phyloP scores from a whole-genome alignment of 129 eudicot genomes.

The Mikania micrantha region DNA sequence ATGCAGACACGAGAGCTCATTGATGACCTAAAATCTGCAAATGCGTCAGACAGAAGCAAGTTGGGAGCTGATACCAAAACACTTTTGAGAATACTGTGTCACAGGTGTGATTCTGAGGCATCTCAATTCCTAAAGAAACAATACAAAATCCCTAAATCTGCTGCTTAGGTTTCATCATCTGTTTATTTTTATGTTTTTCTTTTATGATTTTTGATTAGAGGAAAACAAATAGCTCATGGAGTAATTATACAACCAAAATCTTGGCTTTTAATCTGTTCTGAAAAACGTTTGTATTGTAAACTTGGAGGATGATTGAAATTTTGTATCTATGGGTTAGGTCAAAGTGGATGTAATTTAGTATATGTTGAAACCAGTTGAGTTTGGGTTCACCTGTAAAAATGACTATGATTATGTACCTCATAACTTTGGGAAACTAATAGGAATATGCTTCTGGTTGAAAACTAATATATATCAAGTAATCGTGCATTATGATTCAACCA shows the following conservation, averaged over 20 bases:
- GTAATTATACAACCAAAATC: slow-evolving; percentile 2
- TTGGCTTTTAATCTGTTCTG: not conserved
- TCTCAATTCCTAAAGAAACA: slow-evolving; percentile 98
- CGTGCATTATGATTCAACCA: too few relatives aligned
- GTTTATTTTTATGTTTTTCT: not conserved
- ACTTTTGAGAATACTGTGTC: slow-evolving; percentile 75
- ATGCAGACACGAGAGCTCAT: slow-evolving; percentile 88
- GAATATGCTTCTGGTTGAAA: too few relatives aligned
- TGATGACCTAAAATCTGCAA: slow-evolving; percentile 71
- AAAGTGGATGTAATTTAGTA: not conserved
- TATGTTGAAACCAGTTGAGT: not conserved
- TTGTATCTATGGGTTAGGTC: not conserved
- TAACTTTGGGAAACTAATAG: not conserved
- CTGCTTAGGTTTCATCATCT: slow-evolving; percentile 36
- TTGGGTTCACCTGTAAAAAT: not conserved
- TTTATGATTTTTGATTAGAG: slow-evolving; percentile 20
- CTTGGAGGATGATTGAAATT: not conserved
- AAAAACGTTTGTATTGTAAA: not conserved
- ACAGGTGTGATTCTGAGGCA: slow-evolving; percentile 85
- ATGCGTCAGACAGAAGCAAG: slow-evolving; percentile 63
- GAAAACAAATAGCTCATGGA: slow-evolving; percentile 16
- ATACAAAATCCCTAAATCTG: slow-evolving; percentile 86
- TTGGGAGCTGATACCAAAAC: slow-evolving; percentile 85
- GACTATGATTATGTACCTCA: not conserved
- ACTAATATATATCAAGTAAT: too few relatives aligned